Base-by-base conservation (phyloP, 176 grass and related monocot genomes). In the Bolboschoenus planiculmis region DNA sequence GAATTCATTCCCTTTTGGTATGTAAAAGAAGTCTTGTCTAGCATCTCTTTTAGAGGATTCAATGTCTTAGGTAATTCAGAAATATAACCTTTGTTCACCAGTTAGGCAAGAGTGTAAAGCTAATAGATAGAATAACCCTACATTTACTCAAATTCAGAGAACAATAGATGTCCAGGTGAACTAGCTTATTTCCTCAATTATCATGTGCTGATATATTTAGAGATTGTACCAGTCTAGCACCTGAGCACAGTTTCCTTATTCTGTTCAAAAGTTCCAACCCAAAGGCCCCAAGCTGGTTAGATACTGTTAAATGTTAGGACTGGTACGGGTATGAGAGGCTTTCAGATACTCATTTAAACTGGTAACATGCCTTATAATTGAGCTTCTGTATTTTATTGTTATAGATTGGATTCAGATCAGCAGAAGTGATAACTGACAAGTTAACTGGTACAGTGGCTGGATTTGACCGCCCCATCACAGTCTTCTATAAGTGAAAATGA, bases 341-440 rank as follows among this genome's bases (percentile, higher is more conserved):
- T 73, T 40, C 51, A 24, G 7, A 14, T 72, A 13, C 39, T 31
- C 7, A 14, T 10, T 67, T 13, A 31, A 76, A 76, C 24, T 30
- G 44, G 21, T 47, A 21, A 30, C 5, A 7, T 50, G 44, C 23
- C 21, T 24, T 55, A 31, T 47, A 85, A 47, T 46, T 56, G 47
- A 31, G 66, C 34, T 66, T 47, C 29, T 10, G 15, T 7, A 46
- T 39, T 3, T 78, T 13, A 33, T 81, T 43, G 24, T 93, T 84
- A 60, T 90, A 99, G 96, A 58, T 99, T 43, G 96, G 92, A 71
- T 99, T 99, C 78, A 93, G 91, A 79, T 95, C 96, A 20, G 89
- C 63, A 51, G 90, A 99, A 35, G 77, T 93, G 39, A 85, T 99
- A 84, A 90, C 80, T 8, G 83, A 90, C 80, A 91, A 67, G 83